Percentiles rank a stretch among this genome's conserved stretches.
Evolutionary conservation across 257 asterid genomes (phyloP).

Genomic region (Anisodus tanguticus): DNA sequence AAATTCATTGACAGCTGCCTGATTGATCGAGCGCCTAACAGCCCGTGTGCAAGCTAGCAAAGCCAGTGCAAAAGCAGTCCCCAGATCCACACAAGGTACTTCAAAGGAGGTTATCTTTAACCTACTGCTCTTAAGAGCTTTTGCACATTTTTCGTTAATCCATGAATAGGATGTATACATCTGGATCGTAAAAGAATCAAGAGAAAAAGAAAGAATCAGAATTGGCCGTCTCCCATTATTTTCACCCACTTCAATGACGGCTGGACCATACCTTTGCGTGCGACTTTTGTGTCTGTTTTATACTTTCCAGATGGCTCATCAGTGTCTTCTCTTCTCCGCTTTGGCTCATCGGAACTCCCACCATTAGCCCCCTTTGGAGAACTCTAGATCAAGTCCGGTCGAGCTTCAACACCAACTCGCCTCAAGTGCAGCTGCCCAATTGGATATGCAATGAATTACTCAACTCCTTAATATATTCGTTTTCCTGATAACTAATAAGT

Average conservation of each 20-base stretch:
- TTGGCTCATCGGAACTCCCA: constrained; percentile 67
- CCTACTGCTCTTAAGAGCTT: neutral
- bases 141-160: too few relatives aligned
- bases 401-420: constrained; percentile 80
- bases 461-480: neutral
- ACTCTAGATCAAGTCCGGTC: constrained; percentile 54
- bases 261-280: constrained; percentile 46
- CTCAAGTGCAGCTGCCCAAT: constrained; percentile 77
- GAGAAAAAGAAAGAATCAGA: too few relatives aligned
- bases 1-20: neutral
- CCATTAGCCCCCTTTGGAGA: constrained; percentile 50
- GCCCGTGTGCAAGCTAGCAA: neutral
- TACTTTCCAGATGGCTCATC: constrained; percentile 52
- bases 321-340: constrained; percentile 38
- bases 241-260: constrained; percentile 38
- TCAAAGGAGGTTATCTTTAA: constrained; percentile 25
- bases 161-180: too few relatives aligned
- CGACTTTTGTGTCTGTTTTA: constrained; percentile 38
- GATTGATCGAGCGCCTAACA: neutral
- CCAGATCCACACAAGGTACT: constrained; percentile 27
- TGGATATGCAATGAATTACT: constrained; percentile 22
- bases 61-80: neutral
- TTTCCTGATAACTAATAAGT: neutral
- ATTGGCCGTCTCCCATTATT: constrained; percentile 8
- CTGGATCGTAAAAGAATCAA: too few relatives aligned